A percentile compares a stretch with the other conserved stretches of the same genome.
Conservation (phyloP, 169 alveolate species). For the Plasmodium knowlesi region DNA sequence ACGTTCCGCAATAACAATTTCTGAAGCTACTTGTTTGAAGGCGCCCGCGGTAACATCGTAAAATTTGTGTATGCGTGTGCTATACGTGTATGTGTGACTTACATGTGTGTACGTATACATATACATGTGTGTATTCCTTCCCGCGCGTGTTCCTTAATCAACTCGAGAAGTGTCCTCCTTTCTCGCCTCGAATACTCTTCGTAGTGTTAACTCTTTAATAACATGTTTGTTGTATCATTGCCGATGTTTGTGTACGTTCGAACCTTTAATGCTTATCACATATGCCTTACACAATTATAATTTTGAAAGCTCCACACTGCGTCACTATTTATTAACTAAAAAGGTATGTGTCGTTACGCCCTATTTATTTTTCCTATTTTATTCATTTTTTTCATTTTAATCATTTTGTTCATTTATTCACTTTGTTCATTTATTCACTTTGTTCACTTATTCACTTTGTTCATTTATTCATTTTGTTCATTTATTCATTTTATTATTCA, state of each 20-base stretch:
- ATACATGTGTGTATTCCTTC: not conserved
- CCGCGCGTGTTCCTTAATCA: not conserved
- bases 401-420: not conserved
- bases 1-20: conserved; percentile 39
- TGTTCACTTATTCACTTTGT: not conserved
- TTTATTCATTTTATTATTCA: not conserved
- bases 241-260: conserved; percentile 52
- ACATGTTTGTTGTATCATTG: conserved; percentile 53
- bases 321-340: not conserved
- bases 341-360: not conserved
- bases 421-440: not conserved
- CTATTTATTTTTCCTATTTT: not conserved
- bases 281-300: conserved; percentile 14
- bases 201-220: conserved; percentile 44
- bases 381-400: not conserved
- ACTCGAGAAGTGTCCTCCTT: not conserved
- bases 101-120: not conserved
- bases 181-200: not conserved
- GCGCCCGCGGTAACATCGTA: conserved; percentile 6
- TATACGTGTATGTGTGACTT: not conserved
- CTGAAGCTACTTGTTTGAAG: conserved; percentile 15
- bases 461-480: not conserved
- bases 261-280: conserved; percentile 10
- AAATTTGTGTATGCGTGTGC: conserved; percentile 2
- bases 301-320: conserved; percentile 11